Percentiles rank a stretch among this genome's conserved stretches.
phyloP scores from a whole-genome alignment of 2,329 filamentous ascomycete genomes.

The Sclerotinia sclerotiorum region DNA sequence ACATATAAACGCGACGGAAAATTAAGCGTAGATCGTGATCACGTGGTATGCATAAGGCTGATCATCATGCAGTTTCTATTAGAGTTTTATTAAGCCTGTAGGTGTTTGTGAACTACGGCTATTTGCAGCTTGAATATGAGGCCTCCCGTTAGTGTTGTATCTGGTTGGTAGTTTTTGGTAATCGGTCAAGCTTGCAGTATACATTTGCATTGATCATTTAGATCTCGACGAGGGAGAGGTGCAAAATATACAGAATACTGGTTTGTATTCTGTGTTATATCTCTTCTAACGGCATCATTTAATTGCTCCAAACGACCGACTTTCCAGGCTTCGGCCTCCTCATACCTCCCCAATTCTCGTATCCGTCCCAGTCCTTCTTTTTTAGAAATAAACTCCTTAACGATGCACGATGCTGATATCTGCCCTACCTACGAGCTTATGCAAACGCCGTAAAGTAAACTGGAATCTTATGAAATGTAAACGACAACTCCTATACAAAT shows the following conservation, averaged over 20 bases:
- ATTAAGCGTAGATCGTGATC: constrained; percentile 13
- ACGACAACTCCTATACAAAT: not conserved
- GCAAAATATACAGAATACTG: not conserved
- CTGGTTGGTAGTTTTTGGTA: constrained; percentile 3
- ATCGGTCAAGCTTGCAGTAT: constrained; percentile 10
- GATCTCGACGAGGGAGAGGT: not conserved
- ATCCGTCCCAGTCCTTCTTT: not conserved
- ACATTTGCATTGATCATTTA: not conserved
- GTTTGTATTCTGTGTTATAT: not conserved
- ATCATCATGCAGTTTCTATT: not conserved
- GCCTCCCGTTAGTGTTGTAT: not conserved
- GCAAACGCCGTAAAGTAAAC: not conserved
- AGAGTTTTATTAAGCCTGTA: constrained; percentile 7
- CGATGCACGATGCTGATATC: not conserved
- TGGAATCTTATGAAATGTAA: not conserved
- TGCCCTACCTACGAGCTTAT: not conserved
- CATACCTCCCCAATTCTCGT: not conserved
- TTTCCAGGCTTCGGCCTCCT: not conserved
- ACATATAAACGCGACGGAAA: constrained; percentile 20
- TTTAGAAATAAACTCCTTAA: not conserved
- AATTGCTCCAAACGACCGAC: not conserved
- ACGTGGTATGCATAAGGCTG: constrained; percentile 20
- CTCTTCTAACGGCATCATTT: not conserved
- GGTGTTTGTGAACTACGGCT: constrained; percentile 3
- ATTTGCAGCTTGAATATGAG: not conserved